phyloP scores from a whole-genome alignment of 2,329 filamentous ascomycete genomes.

The Talaromyces marneffei region DNA sequence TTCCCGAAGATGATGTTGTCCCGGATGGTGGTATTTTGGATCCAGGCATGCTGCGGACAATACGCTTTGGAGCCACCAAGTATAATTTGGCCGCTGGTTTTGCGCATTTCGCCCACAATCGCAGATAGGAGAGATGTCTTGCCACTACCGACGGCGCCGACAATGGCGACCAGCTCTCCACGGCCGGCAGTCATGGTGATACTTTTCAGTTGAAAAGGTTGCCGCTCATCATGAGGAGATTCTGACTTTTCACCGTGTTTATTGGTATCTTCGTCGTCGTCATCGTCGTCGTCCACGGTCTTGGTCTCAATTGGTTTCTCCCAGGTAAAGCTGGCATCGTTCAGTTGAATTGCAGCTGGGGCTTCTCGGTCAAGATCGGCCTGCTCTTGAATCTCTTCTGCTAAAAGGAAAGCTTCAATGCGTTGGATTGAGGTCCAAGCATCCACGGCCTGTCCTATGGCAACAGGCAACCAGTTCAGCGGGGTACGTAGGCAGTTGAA shows the following conservation, averaged over 20 bases:
- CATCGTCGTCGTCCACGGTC: no score
- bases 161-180: not conserved
- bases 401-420: not conserved
- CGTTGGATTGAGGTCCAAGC: not conserved
- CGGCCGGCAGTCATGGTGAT: not conserved
- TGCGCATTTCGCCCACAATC: not conserved
- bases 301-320: no score
- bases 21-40: constrained; percentile 58
- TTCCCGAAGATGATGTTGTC: constrained; percentile 60
- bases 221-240: no score
- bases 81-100: not conserved
- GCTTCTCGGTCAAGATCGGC: no score
- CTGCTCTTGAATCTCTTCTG: not conserved
- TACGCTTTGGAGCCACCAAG: constrained; percentile 25
- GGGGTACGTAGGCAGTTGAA: not conserved
- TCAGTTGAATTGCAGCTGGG: no score
- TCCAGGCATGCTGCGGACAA: constrained; percentile 56
- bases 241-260: no score
- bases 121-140: not conserved
- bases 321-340: no score
- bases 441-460: not conserved
- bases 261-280: no score
- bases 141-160: not conserved
- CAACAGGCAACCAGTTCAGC: not conserved
- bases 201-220: not conserved